Conservation (phyloP, 768 basidiomycete genomes). For the Scleroderma citrinum region DNA sequence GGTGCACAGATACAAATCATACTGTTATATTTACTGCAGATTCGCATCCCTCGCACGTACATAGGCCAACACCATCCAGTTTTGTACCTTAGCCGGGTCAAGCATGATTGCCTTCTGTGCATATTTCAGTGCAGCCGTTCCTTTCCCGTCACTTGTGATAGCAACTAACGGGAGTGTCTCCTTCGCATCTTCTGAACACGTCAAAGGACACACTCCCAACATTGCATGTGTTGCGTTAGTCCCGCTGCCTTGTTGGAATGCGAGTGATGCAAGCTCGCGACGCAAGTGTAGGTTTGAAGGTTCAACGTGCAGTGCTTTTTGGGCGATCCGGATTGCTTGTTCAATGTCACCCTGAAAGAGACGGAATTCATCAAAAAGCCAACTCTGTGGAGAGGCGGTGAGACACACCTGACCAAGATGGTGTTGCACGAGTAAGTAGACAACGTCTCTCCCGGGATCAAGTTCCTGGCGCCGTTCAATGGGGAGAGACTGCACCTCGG, state of each 20-base stretch:
- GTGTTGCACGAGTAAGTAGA: slow-evolving; percentile 67
- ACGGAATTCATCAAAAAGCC: not conserved
- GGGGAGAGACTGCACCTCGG: slow-evolving; percentile 70
- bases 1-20: not conserved
- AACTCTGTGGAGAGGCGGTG: not conserved
- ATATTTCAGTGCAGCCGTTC: slow-evolving; percentile 27
- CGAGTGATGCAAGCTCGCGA: slow-evolving; percentile 48
- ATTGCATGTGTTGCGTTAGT: slow-evolving; percentile 41
- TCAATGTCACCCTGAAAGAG: slow-evolving; percentile 39
- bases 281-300: slow-evolving; percentile 47
- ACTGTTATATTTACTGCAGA: not conserved
- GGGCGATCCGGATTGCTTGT: slow-evolving; percentile 47
- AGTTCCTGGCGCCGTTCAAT: slow-evolving; percentile 56
- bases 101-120: slow-evolving; percentile 65
- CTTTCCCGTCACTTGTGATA: slow-evolving; percentile 33
- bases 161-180: slow-evolving; percentile 46
- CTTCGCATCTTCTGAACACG: slow-evolving; percentile 32
- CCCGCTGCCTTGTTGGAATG: slow-evolving; percentile 45
- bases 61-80: slow-evolving; percentile 60
- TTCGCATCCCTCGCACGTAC: slow-evolving; percentile 30
- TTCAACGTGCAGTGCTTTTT: slow-evolving; percentile 52
- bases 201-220: slow-evolving; percentile 28
- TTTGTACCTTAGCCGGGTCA: slow-evolving; percentile 36
- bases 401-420: slow-evolving; percentile 61
- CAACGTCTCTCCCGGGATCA: slow-evolving; percentile 66